Conservation (phyloP, 2,329 filamentous ascomycete species). For the Tympanopsis confertula region DNA sequence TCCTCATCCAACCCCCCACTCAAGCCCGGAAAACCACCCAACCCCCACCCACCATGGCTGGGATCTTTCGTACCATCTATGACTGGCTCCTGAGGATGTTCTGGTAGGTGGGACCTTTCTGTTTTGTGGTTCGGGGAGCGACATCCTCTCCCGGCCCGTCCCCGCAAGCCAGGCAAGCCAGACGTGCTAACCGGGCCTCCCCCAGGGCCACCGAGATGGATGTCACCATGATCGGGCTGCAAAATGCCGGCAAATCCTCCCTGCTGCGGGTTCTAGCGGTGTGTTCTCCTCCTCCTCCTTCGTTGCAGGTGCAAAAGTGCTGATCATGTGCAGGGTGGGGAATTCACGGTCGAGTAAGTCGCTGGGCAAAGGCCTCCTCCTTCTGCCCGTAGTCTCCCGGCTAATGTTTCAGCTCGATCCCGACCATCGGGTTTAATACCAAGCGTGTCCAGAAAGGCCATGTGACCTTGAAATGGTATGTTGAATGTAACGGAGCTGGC, state of each 20-base stretch:
- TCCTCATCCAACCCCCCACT: too few relatives aligned
- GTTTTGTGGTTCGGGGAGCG: not conserved
- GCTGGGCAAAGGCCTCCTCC: slow-evolving; percentile 1
- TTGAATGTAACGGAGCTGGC: not conserved
- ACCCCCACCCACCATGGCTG: slow-evolving; percentile 79
- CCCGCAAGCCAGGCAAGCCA: not conserved
- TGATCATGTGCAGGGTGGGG: slow-evolving; percentile 63
- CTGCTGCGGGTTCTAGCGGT: slow-evolving; percentile 87
- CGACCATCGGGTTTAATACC: slow-evolving; percentile 98
- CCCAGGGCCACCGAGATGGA: slow-evolving; percentile 96
- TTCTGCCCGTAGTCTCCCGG: slow-evolving; percentile 23
- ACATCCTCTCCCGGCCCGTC: not conserved
- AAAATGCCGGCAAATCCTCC: slow-evolving; percentile 97
- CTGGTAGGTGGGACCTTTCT: slow-evolving; percentile 52
- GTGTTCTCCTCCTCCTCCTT: slow-evolving; percentile 29
- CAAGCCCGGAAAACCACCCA: too few relatives aligned
- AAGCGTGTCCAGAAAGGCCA: slow-evolving; percentile 95
- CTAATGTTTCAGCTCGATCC: slow-evolving; percentile 75
- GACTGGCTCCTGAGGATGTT: slow-evolving; percentile 97
- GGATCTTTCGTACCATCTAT: slow-evolving; percentile 87
- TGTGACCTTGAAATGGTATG: slow-evolving; percentile 79
- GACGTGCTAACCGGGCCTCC: slow-evolving; percentile 6
- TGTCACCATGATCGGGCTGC: slow-evolving; percentile 95
- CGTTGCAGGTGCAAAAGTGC: not conserved
- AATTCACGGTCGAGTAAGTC: slow-evolving; percentile 96